A percentile compares a stretch with the other conserved stretches of the same genome.
phyloP scores from a whole-genome alignment of 2,329 filamentous ascomycete species.

The Aureobasidium musti region DNA sequence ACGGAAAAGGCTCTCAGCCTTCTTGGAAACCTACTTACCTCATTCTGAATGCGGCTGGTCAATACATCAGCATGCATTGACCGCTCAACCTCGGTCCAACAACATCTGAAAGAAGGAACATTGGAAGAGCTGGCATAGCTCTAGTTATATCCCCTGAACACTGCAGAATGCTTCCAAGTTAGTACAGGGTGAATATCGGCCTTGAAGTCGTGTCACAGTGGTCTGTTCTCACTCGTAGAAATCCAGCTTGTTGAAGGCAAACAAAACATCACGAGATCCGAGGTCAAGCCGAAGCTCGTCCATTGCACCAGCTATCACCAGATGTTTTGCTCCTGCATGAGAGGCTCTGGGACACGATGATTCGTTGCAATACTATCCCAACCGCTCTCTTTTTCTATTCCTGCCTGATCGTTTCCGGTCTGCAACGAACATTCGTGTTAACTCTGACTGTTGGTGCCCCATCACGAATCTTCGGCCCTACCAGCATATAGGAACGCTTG shows the following conservation, averaged over 20 bases:
- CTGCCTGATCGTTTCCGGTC: background rate
- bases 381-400: background rate
- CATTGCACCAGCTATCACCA: constrained; percentile 19
- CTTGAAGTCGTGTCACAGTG: background rate
- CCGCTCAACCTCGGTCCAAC: background rate
- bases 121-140: background rate
- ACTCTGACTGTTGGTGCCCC: background rate
- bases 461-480: background rate
- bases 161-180: background rate
- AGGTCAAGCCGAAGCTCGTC: constrained; percentile 5
- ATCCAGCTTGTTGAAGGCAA: background rate
- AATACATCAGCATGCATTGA: background rate
- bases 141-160: background rate
- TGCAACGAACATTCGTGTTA: background rate
- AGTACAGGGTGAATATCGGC: background rate
- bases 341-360: background rate
- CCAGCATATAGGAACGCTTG: background rate
- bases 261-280: constrained; percentile 23
- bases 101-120: background rate
- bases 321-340: constrained; percentile 9
- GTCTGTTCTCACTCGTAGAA: background rate
- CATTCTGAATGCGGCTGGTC: background rate
- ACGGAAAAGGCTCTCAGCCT: too few species aligned
- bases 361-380: background rate
- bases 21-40: too few species aligned